Percentiles rank a stretch among this genome's conserved stretches.
Evolutionary conservation across 176 grass and related monocot species (phyloP).

Genomic region (Oryza australiensis): DNA sequence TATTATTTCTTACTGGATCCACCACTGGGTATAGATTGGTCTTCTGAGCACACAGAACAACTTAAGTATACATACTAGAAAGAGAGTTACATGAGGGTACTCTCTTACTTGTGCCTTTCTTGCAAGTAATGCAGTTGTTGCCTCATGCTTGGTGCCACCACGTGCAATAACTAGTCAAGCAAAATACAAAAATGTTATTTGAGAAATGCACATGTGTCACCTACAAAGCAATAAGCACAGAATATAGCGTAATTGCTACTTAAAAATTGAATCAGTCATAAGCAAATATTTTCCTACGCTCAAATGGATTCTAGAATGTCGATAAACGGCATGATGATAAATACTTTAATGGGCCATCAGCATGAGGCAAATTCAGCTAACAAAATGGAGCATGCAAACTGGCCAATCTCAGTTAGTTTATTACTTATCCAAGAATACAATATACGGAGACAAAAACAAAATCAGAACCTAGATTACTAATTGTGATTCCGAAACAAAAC

Average conservation of each 20-base stretch:
- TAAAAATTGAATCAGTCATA: not conserved
- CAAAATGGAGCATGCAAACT: too few species aligned
- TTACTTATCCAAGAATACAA: not conserved
- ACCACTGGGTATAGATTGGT: not conserved
- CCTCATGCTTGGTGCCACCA: slow-evolving; percentile 54
- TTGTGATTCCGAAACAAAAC: not conserved
- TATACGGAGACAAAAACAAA: not conserved
- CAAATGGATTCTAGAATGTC: not conserved
- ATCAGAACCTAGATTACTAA: not conserved
- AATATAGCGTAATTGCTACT: not conserved
- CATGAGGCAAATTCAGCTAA: not conserved
- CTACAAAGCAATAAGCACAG: not conserved
- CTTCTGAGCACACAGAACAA: not conserved
- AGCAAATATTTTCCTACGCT: not conserved
- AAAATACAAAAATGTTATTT: slow-evolving; percentile 11
- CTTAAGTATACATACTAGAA: not conserved
- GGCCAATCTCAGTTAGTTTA: not conserved
- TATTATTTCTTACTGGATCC: too few species aligned
- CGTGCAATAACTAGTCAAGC: slow-evolving; percentile 28
- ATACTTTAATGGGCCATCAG: not conserved
- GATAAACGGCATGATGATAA: not conserved
- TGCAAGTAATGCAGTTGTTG: slow-evolving; percentile 52
- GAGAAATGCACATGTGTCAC: not conserved
- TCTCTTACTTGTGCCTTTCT: slow-evolving; percentile 39
- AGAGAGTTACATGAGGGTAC: not conserved